Conservation (phyloP, 257 asterid species). For the Dorcoceras hygrometricum region DNA sequence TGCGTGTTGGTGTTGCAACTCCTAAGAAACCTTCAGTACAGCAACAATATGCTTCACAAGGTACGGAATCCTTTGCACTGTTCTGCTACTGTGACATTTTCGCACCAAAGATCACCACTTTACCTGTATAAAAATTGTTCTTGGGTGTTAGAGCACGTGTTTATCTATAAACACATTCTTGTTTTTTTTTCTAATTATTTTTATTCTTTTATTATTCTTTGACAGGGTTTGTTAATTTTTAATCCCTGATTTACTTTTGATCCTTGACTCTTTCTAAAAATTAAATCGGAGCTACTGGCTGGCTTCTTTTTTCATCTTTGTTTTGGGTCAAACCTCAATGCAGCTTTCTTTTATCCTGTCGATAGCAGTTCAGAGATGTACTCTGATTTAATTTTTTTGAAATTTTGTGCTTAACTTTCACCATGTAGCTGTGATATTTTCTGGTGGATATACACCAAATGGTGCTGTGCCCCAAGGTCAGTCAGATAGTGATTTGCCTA, state of each 20-base stretch:
- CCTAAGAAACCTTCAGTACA: constrained; percentile 69
- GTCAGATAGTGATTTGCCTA: constrained; percentile 62
- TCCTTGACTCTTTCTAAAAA: neutral
- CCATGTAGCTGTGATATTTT: constrained; percentile 63
- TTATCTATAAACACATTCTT: too few relatives aligned
- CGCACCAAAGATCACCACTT: neutral
- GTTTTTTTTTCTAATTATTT: too few relatives aligned
- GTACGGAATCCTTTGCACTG: constrained; percentile 32
- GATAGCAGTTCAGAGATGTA: neutral
- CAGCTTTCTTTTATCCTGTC: neutral
- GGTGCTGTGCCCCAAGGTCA: constrained; percentile 59
- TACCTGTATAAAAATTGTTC: neutral
- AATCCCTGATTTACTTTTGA: neutral
- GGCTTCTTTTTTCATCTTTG: neutral
- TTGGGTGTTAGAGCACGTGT: neutral
- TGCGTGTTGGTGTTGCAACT: constrained; percentile 80
- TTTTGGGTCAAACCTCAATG: neutral
- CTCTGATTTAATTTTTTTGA: neutral
- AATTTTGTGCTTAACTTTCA: constrained; percentile 12
- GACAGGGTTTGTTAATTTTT: neutral
- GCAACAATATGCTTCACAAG: constrained; percentile 70
- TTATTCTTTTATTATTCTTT: too few relatives aligned
- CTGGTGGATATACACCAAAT: constrained; percentile 78
- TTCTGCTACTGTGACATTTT: constrained; percentile 4
- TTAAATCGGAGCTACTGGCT: neutral